A percentile compares a stretch with the other conserved stretches of the same genome.
Evolutionary conservation across 805 yeast species (phyloP).

Genomic region (Candida endomychidarum): DNA sequence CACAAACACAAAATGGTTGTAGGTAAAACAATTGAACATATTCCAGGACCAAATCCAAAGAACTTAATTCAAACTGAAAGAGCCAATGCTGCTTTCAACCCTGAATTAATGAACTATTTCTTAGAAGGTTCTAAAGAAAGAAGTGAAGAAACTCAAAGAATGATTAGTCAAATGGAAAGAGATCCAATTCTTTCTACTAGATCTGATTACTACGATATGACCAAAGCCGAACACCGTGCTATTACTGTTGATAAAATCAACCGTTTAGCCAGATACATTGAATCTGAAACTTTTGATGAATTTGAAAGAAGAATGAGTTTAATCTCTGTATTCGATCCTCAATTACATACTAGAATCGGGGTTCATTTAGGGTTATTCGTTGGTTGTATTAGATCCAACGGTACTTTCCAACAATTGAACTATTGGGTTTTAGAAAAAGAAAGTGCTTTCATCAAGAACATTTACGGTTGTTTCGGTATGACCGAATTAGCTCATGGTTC

Average conservation of each 20-base stretch:
- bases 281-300: slow-evolving; percentile 42
- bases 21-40: slow-evolving; percentile 21
- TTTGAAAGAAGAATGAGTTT: slow-evolving; percentile 63
- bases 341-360: slow-evolving; percentile 79
- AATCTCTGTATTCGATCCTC: slow-evolving; percentile 74
- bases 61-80: slow-evolving; percentile 34
- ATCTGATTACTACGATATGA: slow-evolving; percentile 56
- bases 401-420: slow-evolving; percentile 76
- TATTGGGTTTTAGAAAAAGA: slow-evolving; percentile 82
- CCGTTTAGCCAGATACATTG: slow-evolving; percentile 62
- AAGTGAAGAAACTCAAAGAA: slow-evolving; percentile 45
- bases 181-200: slow-evolving; percentile 64
- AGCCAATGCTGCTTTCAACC: slow-evolving; percentile 31
- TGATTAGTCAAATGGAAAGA: slow-evolving; percentile 60
- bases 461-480: slow-evolving; percentile 63
- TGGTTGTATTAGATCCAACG: slow-evolving; percentile 81
- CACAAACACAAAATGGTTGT: slow-evolving; percentile 6
- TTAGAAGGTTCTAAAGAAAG: slow-evolving; percentile 42
- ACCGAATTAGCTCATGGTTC: slow-evolving; percentile 68
- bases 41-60: slow-evolving; percentile 33
- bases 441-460: slow-evolving; percentile 55
- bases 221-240: slow-evolving; percentile 58
- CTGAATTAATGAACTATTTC: slow-evolving; percentile 39
- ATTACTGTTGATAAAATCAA: slow-evolving; percentile 60
- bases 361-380: slow-evolving; percentile 86